phyloP scores from a whole-genome alignment of 2,329 filamentous ascomycete genomes.

The Penicillium sp. region DNA sequence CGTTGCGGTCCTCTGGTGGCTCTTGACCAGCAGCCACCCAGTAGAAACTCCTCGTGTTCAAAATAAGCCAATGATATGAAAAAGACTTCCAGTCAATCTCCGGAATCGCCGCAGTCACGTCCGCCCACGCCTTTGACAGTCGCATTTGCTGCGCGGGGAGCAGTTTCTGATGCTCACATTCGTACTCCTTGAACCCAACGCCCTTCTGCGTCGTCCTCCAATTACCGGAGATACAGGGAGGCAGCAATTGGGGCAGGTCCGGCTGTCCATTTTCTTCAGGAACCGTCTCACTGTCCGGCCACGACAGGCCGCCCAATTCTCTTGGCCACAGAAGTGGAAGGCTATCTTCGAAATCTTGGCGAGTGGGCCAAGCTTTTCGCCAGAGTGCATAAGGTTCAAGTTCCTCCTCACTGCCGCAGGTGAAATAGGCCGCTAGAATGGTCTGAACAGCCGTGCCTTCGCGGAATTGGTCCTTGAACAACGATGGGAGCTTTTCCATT shows the following conservation, averaged over 20 bases:
- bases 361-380: slow-evolving; percentile 62
- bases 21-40: slow-evolving; percentile 44
- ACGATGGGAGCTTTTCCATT: slow-evolving; percentile 52
- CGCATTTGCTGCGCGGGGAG: slow-evolving; percentile 50
- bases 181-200: slow-evolving; percentile 23
- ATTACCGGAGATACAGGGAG: slow-evolving; percentile 34
- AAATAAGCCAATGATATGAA: slow-evolving; percentile 55
- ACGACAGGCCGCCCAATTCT: slow-evolving; percentile 32
- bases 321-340: slow-evolving; percentile 54
- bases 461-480: slow-evolving; percentile 49
- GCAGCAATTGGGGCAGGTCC: slow-evolving; percentile 19
- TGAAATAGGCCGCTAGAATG: slow-evolving; percentile 63
- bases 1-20: slow-evolving; percentile 35
- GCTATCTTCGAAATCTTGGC: slow-evolving; percentile 52
- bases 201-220: slow-evolving; percentile 28
- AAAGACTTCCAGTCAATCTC: slow-evolving; percentile 40
- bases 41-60: slow-evolving; percentile 57
- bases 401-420: slow-evolving; percentile 45
- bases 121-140: slow-evolving; percentile 46
- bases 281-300: slow-evolving; percentile 25
- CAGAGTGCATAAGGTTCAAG: slow-evolving; percentile 50
- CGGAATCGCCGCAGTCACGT: slow-evolving; percentile 41
- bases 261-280: neutral
- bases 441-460: slow-evolving; percentile 60
- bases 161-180: slow-evolving; percentile 31